Evolutionary conservation across 2,329 filamentous ascomycete species (phyloP).

Genomic region (Beauveria sp.): DNA sequence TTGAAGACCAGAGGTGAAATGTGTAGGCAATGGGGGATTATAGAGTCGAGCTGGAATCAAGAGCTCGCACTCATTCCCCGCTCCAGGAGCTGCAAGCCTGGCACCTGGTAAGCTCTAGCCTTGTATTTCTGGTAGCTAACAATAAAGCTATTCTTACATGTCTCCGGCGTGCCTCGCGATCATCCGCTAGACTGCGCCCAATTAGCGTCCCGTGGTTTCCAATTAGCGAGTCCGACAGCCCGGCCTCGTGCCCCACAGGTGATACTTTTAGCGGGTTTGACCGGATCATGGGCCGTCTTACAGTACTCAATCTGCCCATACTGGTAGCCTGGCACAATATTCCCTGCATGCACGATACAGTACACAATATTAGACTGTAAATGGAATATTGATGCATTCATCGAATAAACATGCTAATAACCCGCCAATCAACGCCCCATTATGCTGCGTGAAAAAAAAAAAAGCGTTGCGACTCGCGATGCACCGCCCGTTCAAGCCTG

Average conservation of each 20-base stretch:
- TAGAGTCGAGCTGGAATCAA: background rate
- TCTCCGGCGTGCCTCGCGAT: background rate
- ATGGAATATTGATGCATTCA: background rate
- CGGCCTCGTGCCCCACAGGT: background rate
- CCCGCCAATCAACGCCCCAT: slow-evolving; percentile 4
- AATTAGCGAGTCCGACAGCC: background rate
- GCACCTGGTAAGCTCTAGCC: background rate
- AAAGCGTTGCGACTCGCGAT: background rate
- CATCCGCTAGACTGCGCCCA: background rate
- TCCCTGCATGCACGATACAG: background rate
- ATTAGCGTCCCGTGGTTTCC: background rate
- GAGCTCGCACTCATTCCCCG: background rate
- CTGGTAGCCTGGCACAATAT: no score
- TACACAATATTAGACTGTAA: background rate
- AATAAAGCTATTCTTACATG: no score
- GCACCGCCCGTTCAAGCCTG: background rate
- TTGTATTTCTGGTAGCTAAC: background rate
- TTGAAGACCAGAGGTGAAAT: no score
- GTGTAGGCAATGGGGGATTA: background rate
- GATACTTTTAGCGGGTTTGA: background rate
- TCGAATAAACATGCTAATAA: background rate
- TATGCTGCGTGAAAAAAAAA: background rate
- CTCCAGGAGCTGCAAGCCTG: background rate
- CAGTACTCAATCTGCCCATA: background rate
- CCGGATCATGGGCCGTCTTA: background rate